phyloP scores from a whole-genome alignment of 495 filamentous ascomycete species.

The Tuber melanosporum region DNA sequence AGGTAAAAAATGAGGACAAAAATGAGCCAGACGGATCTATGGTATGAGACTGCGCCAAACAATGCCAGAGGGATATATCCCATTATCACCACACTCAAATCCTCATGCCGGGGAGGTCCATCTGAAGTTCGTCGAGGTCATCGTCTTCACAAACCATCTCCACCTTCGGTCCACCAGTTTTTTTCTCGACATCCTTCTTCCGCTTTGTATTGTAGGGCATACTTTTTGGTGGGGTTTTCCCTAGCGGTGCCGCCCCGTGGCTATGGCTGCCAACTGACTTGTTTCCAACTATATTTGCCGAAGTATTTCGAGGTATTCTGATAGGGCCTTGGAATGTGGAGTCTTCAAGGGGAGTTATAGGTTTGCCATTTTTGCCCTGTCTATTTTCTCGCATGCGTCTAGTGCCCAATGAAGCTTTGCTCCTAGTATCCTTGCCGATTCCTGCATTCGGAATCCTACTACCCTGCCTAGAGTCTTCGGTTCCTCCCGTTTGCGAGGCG shows the following conservation, averaged over 20 bases:
- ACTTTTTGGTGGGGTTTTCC: not conserved
- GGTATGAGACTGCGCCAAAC: not conserved
- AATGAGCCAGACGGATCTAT: not conserved
- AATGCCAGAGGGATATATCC: not conserved
- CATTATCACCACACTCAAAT: slow-evolving; percentile 15
- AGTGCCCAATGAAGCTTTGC: not conserved
- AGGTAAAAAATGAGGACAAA: not conserved
- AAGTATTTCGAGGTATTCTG: not conserved
- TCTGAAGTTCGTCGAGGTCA: slow-evolving; percentile 31
- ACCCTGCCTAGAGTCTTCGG: not conserved
- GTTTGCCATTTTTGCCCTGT: not conserved
- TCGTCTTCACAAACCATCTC: slow-evolving; percentile 5
- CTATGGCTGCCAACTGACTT: not conserved
- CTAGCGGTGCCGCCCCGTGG: not conserved
- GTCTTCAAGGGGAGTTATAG: not conserved
- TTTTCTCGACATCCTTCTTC: not conserved
- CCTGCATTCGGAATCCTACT: not conserved
- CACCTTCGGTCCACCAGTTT: not conserved
- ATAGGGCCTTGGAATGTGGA: not conserved
- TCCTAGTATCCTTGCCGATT: not conserved
- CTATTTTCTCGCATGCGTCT: not conserved
- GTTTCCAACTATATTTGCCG: not conserved
- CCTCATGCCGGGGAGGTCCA: slow-evolving; percentile 28
- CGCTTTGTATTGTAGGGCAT: not conserved
- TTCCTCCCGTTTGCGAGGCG: not conserved